Base-by-base conservation (phyloP, 192 early-diverging fungal genomes). In the Podila verticillata region DNA sequence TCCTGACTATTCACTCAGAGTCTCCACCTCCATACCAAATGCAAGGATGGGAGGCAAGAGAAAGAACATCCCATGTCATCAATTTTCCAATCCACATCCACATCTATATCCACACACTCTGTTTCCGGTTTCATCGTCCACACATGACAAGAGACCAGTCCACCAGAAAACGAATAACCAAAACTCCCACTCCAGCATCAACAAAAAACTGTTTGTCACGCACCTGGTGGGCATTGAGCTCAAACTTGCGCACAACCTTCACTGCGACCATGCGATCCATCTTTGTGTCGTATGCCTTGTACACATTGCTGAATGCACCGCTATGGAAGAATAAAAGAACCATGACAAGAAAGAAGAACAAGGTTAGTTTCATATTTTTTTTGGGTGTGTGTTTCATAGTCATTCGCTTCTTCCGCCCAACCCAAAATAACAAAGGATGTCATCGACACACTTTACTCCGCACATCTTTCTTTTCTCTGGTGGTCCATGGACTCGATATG, bases 221-320 rank as follows among this genome's bases (percentile, higher is more conserved):
- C 75, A 91, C 88, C 89, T 94, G 92, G 59, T 89, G 85, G 22
- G 91, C 72, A 70, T 89, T 90, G 69, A 95, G 81, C 22, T 94
- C 92, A 15, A 74, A 71, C 78, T 94, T 96, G 73, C 91, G 83
- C 8, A 94, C 94, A 12, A 93, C 88, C 85, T 96, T 96, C 78
- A 96, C 88, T 15, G 94, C 95, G 34, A 96, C 95, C 57, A 92
- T 75, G 49, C 90, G 70, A 32, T 92, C 84, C 13, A 88, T 87
- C 66, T 82, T 73, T n/a, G 77, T 88, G 61, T 92, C 91, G 34
- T 83, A 63, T 12, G 93, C 95, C 68, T 90, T 89, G 85, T 93
- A 95, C 15, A 96, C 95, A 70, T 90, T 92, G 63, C 91, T 93
- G 84, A 96, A 96, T 20, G 95, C 95, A 36, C 95, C 95, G 75